Evolutionary conservation across 441 rosid species (phyloP), one percentile per base, ranked within the genome.

Genomic region (Croton setiger): DNA sequence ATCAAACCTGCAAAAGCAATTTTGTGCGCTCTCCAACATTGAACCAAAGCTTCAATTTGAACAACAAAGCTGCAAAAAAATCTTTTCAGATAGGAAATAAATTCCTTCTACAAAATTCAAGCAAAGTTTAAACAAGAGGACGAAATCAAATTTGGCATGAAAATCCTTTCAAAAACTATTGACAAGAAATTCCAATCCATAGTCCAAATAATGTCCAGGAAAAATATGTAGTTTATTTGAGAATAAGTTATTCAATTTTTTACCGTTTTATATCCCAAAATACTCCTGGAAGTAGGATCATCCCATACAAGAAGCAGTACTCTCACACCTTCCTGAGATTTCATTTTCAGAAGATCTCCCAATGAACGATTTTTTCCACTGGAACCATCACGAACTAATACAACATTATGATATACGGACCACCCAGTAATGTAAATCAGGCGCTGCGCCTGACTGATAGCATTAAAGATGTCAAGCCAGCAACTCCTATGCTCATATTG

Each of bases 301-400:
- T 95, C 99, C 99, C 99, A 95, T 66, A 95, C 71, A 60, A 92
- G 93, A 61, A 92, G 96, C 76, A 95, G 84, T 63, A 95, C 99
- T 66, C 97, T 84, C 21, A 92, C 98, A 58, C 98, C 99, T 86
- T 95, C 98, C 72, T 82, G 95, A 67, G 99, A 92, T 84, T 88
- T 95, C 48, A 80, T 66, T 78, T 83, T 88, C 47, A 95, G 81
- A 78, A 95, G 89, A 62, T 95, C 95, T 51, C 99, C 99, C 36
- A 95, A 79, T 7, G 89, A 78, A 74, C 76, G 57, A 64, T 77
- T 82, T 5, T 80, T 78, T 17, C 71, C 84, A 15, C 75, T 79
- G 62, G 77, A 78, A 44, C 43, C 79, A 78, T 87, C 90, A 37
- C 97, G 83, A 58, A 88, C 83, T 72, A 95, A 76, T 68, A 65